Evolutionary conservation across 306 rosid genomes (phyloP).

Genomic region (Echinosophora koreensis): DNA sequence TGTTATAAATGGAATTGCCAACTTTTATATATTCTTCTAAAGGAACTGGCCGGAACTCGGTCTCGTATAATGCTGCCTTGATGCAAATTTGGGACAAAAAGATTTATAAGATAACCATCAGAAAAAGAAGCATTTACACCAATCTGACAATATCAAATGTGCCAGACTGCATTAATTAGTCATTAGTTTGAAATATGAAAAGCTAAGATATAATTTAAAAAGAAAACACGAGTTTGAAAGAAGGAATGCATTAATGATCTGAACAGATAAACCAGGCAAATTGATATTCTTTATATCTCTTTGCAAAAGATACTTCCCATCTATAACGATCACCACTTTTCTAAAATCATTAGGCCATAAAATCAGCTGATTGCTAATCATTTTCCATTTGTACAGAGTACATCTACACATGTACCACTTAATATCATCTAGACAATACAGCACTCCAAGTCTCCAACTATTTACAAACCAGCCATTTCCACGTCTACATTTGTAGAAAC

Average conservation of each 20-base stretch:
- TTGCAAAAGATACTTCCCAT: not conserved
- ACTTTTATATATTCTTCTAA: conserved; percentile 95
- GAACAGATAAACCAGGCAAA: not conserved
- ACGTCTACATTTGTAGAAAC: not conserved
- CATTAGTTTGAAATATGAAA: conserved; percentile 39
- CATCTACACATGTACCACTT: conserved; percentile 11
- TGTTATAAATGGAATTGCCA: conserved; percentile 81
- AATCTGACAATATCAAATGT: conserved; percentile 33
- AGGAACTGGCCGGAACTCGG: conserved; percentile 97
- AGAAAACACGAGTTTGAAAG: not conserved
- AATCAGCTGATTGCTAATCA: conserved; percentile 17
- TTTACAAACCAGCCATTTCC: not conserved
- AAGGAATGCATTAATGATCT: conserved; percentile 22
- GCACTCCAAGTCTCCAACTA: not conserved
- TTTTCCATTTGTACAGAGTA: conserved; percentile 10
- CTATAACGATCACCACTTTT: conserved; percentile 7
- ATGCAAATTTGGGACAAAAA: conserved; percentile 50
- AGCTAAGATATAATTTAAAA: conserved; percentile 28
- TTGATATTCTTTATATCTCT: not conserved
- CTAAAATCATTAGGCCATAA: not conserved
- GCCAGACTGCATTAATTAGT: conserved; percentile 3
- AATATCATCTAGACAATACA: not conserved
- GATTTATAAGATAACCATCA: conserved; percentile 29
- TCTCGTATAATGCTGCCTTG: conserved; percentile 96
- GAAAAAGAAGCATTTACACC: conserved; percentile 31